Conservation (phyloP, 2,329 filamentous ascomycete species). For the Rutstroemia sydowiana region DNA sequence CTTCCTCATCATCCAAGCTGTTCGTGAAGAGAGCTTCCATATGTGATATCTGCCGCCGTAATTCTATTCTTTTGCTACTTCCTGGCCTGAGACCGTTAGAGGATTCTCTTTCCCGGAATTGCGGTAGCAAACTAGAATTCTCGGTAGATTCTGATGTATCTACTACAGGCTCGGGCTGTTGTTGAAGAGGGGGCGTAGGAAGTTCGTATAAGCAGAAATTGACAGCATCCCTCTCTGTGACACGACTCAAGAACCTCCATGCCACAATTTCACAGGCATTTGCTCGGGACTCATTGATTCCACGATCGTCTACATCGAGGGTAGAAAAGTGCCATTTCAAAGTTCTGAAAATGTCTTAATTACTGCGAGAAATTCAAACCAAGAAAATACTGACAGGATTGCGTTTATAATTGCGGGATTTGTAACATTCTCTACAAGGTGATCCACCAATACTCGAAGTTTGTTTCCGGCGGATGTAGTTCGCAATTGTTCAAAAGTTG, state of each 20-base stretch:
- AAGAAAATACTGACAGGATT: conserved; percentile 51
- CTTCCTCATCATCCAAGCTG: conserved; percentile 41
- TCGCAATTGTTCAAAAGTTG: conserved; percentile 66
- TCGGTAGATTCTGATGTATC: conserved; percentile 15
- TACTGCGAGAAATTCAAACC: not conserved
- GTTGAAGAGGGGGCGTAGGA: conserved; percentile 31
- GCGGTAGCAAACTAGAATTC: conserved; percentile 24
- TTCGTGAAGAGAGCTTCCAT: conserved; percentile 34
- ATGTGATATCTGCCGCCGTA: conserved; percentile 45
- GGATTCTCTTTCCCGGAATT: conserved; percentile 20
- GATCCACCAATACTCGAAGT: conserved; percentile 51
- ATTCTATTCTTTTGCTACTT: conserved; percentile 17
- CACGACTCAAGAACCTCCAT: conserved; percentile 65
- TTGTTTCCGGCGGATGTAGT: conserved; percentile 56
- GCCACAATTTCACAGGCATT: conserved; percentile 75
- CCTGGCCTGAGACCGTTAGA: conserved; percentile 14
- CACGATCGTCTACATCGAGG: conserved; percentile 52
- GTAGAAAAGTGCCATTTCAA: conserved; percentile 67
- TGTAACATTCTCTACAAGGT: conserved; percentile 55
- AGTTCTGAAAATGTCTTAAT: conserved; percentile 41
- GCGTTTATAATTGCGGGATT: conserved; percentile 67
- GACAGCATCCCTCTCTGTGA: conserved; percentile 67
- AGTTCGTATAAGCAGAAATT: conserved; percentile 70
- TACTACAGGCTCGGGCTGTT: not conserved
- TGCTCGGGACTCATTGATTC: conserved; percentile 60